Evolutionary conservation across 2,329 filamentous ascomycete species (phyloP), one percentile per base, ranked within the genome.

Genomic region (Leptographium procerum): DNA sequence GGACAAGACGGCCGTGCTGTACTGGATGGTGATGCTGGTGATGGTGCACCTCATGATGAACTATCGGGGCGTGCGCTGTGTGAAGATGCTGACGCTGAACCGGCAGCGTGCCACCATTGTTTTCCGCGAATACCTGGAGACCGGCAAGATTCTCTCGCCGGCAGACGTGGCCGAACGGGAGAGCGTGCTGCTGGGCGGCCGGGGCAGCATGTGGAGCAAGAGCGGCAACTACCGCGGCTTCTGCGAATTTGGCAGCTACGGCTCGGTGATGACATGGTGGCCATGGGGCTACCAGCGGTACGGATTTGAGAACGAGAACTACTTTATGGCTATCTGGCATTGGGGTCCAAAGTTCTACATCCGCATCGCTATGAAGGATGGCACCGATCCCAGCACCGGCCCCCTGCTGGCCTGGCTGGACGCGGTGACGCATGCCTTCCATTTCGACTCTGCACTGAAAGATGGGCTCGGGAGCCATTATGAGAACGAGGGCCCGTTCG

Each of bases 11-110:
- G 83, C 85, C 11, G 95, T 94, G 43, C 91, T 90, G 82, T 75
- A 75, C 52, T 77, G 86, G 59, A 83, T 96, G 73, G 72, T 91
- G 1, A 62, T 82, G 3, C 80, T 97, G 24, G 80, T 96, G 19
- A 75, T 82, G 14, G 74, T 88, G 8, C 94, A 97, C 70, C 79
- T 97, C 8, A 81, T 79, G 67, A 91, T 88, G 65, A 97, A 97
- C 70, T 92, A 95, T 70, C 78, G 83, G 36, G 94, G 91, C 48
- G 92, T 99, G 6, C 80, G 86, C 61, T 80, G 87, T 54, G 91
- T 99, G 19, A 85, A 84, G 68, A 89, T 97, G 85, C 81, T 82
- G 45, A 89, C 83, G 8, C 77, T 97, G 40, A 97, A 96, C 72
- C 81, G 89, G 26, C 91, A 97, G 70, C 82, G 94, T 40, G 88